Base-by-base conservation (phyloP, 305 asterid genomes). In the Fraxinus xanthoxyloides region DNA sequence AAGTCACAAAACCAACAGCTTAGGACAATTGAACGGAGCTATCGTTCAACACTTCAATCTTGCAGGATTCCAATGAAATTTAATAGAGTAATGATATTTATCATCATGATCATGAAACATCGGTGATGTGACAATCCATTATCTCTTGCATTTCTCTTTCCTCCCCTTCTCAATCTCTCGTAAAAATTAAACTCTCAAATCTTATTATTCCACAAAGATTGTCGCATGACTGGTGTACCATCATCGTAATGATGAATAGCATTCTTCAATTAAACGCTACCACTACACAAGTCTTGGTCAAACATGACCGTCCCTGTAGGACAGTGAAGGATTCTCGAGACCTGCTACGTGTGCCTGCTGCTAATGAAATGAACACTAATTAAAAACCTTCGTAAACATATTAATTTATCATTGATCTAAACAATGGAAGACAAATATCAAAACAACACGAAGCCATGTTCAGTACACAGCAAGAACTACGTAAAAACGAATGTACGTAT, bases 381-480 rank as follows among this genome's bases (percentile, higher is more conserved):
- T 21, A 61, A 23, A 61, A 61, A 23, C 70, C 5, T 59, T 61
- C 15, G 15, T 23, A 10, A 61, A 61, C 72, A 61, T 21, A 23
- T 51, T 21, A 31, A 56, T 69, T 76, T 48, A 76, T 76, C 76
- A 76, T 46, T 28, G 43, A n/a, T 77, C 76, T 70, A 83, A 77
- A 77, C 76, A 80, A 74, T 83, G 77, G 75, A 74, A 51, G 61
- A 69, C 70, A 26, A 54, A 77, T 70, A 65, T 21, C 26, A 43
- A 35, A 43, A 79, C n/a, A 24, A 63, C 83, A 77, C 6, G 32
- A 32, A 80, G 72, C 84, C 74, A 78, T 81, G 79, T 56, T 78
- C 24, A 40, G 74, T 81, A 78, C 87, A 81, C 69, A 77, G 72
- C 75, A 84, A 56, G 59, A 80, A 63, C 84, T 48, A 85, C 78